Evolutionary conservation across 306 rosid genomes (phyloP), one percentile per base, ranked within the genome.

Genomic region (Pyrus communis): DNA sequence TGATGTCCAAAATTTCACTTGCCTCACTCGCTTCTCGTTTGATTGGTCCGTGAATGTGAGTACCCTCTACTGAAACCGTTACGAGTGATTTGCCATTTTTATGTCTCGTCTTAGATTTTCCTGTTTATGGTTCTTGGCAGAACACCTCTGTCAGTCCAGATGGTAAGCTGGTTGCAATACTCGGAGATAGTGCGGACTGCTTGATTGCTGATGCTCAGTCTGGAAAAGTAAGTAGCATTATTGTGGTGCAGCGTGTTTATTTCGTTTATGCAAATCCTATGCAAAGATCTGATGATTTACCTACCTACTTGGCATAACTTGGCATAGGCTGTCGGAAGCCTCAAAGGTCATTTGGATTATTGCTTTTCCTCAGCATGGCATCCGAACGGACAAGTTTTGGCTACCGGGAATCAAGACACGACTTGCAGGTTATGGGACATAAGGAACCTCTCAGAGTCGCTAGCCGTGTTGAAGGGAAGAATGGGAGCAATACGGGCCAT

Each of bases 31-130:
- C 77, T 95, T 92, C 86, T 83, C 86, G 25, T 95, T 84, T 54
- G 89, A 84, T 80, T 95, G 99, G 99, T 95, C 97, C 61, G 97
- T 95, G 69, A 95, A 95, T 81, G 99, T 95, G 83, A 90, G 99
- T 84, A 69, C 35, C 79, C 64, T 82, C 59, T 69, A 17, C 70
- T 17, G 69, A 60, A 61, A 77, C 79, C 38, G 51, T 45, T 40
- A 22, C 11, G 25, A 52, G 18, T 35, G 51, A 52, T 54, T 46
- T 74, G 25, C 22, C 51, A 74, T 61, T 33, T 8, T 11, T 21
- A 59, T 61, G 64, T 59, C 67, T 43, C 42, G 5, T 69, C 23
- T 63, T 45, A 11, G 69, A 66, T 70, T 22, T 68, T 15, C 45
- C 62, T 71, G 15, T 38, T 55, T 68, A 55, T 75, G 66, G 40